Percentiles rank a stretch among this genome's conserved stretches.
Conservation (phyloP, 139 green algal genomes). For the Coelastrella sp. region DNA sequence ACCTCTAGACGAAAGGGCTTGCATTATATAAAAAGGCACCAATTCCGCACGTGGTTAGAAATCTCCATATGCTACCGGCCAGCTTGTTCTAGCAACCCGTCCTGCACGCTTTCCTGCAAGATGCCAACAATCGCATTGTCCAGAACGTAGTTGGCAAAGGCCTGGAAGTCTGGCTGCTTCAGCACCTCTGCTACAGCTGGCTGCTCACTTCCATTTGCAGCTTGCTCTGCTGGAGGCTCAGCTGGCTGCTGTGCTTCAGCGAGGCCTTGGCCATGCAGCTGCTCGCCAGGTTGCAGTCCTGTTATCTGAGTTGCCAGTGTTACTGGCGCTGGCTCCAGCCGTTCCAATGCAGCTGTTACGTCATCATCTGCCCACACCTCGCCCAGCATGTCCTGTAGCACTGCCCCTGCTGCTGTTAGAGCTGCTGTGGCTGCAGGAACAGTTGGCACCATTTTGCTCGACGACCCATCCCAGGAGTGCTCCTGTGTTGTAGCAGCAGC, state of each 20-base stretch:
- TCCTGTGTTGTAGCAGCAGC: not conserved
- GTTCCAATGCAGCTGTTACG: conserved; percentile 26
- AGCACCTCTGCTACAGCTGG: not conserved
- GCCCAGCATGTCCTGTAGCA: conserved; percentile 25
- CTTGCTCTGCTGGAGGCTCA: no score
- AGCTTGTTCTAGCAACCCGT: not conserved
- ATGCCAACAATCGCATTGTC: conserved; percentile 43
- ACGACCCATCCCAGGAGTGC: no score
- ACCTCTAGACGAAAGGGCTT: no score
- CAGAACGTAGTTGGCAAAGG: conserved; percentile 62
- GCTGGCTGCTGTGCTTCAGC: not conserved
- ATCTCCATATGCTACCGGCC: not conserved
- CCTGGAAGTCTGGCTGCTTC: conserved; percentile 45
- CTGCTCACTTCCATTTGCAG: not conserved
- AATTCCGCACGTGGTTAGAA: no score
- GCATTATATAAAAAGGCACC: no score
- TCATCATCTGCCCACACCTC: conserved; percentile 38
- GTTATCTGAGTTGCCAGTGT: not conserved
- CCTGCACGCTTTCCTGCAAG: conserved; percentile 7
- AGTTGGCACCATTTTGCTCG: no score
- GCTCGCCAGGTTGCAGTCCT: not conserved
- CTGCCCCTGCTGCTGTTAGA: not conserved
- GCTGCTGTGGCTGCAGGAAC: not conserved
- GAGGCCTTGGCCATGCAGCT: not conserved
- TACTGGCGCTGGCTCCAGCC: conserved; percentile 38